Conservation (phyloP, 257 asterid genomes). For the Gentiana dahurica region DNA sequence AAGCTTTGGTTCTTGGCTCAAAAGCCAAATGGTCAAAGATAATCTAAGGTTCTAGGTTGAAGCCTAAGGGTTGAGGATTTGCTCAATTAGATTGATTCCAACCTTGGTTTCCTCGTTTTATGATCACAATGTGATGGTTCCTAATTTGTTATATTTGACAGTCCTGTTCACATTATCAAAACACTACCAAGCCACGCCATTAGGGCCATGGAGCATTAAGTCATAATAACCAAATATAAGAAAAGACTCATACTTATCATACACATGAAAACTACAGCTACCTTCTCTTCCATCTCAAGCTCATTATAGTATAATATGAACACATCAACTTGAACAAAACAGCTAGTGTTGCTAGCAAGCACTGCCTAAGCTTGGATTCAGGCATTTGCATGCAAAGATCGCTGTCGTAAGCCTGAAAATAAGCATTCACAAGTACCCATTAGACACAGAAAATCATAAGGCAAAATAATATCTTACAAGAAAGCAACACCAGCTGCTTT, state of each 20-base stretch:
- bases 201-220: too few relatives aligned
- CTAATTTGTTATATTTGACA: too few relatives aligned
- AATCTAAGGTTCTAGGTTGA: too few relatives aligned
- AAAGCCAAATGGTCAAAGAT: too few relatives aligned
- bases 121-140: too few relatives aligned
- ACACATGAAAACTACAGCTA: conserved; percentile 13
- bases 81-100: too few relatives aligned
- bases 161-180: too few relatives aligned
- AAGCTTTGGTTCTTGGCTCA: too few relatives aligned
- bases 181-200: too few relatives aligned
- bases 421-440: conserved; percentile 11
- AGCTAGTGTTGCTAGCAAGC: conserved; percentile 75
- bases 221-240: too few relatives aligned
- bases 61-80: too few relatives aligned
- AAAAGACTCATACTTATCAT: background rate
- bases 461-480: conserved; percentile 1
- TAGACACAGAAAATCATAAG: conserved; percentile 21
- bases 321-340: conserved; percentile 87
- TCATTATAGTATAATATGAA: conserved; percentile 71
- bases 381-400: conserved; percentile 88
- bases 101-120: too few relatives aligned
- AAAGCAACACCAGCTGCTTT: conserved; percentile 2
- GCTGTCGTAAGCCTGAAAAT: conserved; percentile 82
- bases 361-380: conserved; percentile 90
- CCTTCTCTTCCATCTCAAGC: conserved; percentile 74